Conservation (phyloP, 1,139 yeast genomes). For the Yamadazyma blattariae region DNA sequence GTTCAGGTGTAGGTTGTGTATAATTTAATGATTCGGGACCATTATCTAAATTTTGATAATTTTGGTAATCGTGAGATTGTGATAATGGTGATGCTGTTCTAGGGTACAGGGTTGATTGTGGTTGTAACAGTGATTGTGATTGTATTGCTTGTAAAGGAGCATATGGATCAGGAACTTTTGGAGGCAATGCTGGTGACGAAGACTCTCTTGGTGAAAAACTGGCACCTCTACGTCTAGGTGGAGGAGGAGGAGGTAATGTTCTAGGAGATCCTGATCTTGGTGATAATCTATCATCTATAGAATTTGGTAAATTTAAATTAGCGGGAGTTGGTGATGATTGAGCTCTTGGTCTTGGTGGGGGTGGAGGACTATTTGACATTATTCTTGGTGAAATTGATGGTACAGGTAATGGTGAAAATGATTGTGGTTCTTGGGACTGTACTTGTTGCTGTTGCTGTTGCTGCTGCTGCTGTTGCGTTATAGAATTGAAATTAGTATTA, state of each 20-base stretch:
- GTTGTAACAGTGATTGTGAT: constrained; percentile 6
- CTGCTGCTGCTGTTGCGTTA: no score
- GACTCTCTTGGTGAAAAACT: constrained; percentile 4
- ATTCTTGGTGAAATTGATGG: constrained; percentile 16
- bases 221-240: constrained; percentile 28
- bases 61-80: constrained; percentile 9
- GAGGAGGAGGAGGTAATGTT: constrained; percentile 35
- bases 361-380: constrained; percentile 35
- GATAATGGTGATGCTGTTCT: background rate
- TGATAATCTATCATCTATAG: constrained; percentile 7
- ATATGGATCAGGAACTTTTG: constrained; percentile 20
- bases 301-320: background rate
- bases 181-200: constrained; percentile 21
- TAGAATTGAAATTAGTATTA: constrained; percentile 23
- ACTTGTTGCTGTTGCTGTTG: no score
- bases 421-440: background rate
- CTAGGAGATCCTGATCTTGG: constrained; percentile 7
- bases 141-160: background rate
- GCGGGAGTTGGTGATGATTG: constrained; percentile 36
- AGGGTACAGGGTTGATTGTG: constrained; percentile 6
- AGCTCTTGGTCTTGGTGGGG: constrained; percentile 40
- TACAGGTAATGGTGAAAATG: background rate
- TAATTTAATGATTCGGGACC: background rate
- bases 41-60: constrained; percentile 6
- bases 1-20: background rate